Conservation (phyloP, 768 basidiomycete genomes). For the Kwoniella europaea region DNA sequence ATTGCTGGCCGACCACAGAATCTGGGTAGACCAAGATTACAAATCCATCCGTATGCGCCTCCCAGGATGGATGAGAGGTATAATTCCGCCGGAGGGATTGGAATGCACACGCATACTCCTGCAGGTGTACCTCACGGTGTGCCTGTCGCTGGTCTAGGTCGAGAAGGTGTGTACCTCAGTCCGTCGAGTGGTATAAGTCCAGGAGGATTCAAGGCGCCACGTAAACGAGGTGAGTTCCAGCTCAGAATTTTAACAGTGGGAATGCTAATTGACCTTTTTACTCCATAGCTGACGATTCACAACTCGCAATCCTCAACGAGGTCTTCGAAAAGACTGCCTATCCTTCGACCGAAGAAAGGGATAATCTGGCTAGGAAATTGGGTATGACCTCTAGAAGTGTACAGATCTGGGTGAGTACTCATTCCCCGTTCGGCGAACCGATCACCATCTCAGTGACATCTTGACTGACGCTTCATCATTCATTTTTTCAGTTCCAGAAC, state of each 20-base stretch:
- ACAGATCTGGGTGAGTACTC: slow-evolving; percentile 48
- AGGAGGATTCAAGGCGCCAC: slow-evolving; percentile 32
- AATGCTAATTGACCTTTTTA: not conserved
- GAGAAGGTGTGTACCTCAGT: slow-evolving; percentile 14
- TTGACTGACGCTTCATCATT: not conserved
- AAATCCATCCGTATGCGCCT: slow-evolving; percentile 27
- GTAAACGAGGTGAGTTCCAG: slow-evolving; percentile 35
- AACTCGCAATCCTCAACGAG: slow-evolving; percentile 31
- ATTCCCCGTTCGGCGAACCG: too few relatives aligned
- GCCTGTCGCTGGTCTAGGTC: not conserved
- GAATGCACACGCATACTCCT: not conserved
- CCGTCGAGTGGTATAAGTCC: slow-evolving; percentile 13
- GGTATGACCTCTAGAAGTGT: slow-evolving; percentile 49
- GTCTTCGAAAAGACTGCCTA: slow-evolving; percentile 39
- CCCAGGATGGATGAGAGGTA: slow-evolving; percentile 14
- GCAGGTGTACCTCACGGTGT: not conserved
- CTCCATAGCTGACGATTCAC: slow-evolving; percentile 40
- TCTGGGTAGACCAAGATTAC: slow-evolving; percentile 18
- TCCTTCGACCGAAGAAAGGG: slow-evolving; percentile 45
- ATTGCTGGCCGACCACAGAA: not conserved
- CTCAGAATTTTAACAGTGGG: not conserved
- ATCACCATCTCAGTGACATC: not conserved
- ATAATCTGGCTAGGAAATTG: slow-evolving; percentile 33
- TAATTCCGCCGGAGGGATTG: slow-evolving; percentile 15
- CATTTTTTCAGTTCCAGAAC: slow-evolving; percentile 44